Evolutionary conservation across 805 yeast genomes (phyloP).

Genomic region (Candida multigemmis): DNA sequence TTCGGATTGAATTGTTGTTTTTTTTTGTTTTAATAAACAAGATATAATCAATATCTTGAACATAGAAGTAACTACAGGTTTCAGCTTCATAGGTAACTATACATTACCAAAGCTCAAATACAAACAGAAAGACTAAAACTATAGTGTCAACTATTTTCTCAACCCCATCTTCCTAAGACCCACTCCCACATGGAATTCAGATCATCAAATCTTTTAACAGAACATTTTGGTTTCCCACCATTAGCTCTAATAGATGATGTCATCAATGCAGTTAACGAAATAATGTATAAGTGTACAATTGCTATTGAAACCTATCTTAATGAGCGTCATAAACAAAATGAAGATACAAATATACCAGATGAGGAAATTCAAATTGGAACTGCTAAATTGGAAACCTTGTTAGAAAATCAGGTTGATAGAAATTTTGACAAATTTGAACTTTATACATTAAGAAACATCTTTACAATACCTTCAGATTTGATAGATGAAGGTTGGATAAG

Average conservation of each 20-base stretch:
- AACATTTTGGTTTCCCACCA: conserved; percentile 82
- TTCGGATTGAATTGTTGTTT: too few species aligned
- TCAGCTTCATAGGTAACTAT: too few species aligned
- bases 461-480: conserved; percentile 59
- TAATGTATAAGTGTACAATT: conserved; percentile 72
- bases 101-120: too few species aligned
- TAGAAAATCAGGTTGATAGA: conserved; percentile 68
- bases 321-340: conserved; percentile 20
- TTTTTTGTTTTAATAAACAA: too few species aligned
- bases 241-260: conserved; percentile 77
- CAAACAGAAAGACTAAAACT: background rate
- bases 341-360: conserved; percentile 9
- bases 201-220: conserved; percentile 50
- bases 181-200: conserved; percentile 12
- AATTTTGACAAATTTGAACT: conserved; percentile 83
- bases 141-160: background rate
- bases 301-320: conserved; percentile 64
- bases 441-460: conserved; percentile 69
- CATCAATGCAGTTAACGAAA: conserved; percentile 77
- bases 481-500: conserved; percentile 58
- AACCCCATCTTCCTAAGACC: background rate
- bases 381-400: conserved; percentile 65
- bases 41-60: too few species aligned
- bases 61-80: too few species aligned
- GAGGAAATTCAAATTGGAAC: conserved; percentile 69